Evolutionary conservation across 306 rosid genomes (phyloP), one percentile per base, ranked within the genome.

Genomic region (Alnus glutinosa): DNA sequence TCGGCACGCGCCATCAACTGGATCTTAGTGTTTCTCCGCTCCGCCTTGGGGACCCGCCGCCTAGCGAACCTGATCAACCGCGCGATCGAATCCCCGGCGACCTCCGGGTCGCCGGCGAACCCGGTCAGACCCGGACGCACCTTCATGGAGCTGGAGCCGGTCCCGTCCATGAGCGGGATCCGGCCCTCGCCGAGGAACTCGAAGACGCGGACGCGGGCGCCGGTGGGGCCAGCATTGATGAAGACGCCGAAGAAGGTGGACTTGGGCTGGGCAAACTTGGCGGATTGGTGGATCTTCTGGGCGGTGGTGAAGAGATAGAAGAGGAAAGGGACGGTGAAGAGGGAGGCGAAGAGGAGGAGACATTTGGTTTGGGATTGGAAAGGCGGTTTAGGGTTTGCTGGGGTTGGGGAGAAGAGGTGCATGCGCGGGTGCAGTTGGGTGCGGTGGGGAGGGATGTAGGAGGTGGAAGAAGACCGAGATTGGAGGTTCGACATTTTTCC

Each of bases 261-360:
- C 67, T 47, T 62, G 7, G 88, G 71, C 47, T 81, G 77, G n/a
- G 83, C 3, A 80, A 85, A 85, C 50, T 80, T 82, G 44, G 88
- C 32, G 54, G 90, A 77, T 55, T 48, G 15, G 82, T 87, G 88
- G 78, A 87, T 79, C 76, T 78, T 82, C 51, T 50, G 80, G 52
- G 88, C 88, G 44, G 90, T 78, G 83, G 83, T 69, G 83, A 85
- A 70, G 83, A 85, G 88, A 79, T 87, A 82, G 88, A 85, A 85
- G 78, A 87, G 57, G 83, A 85, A 85, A 12, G 90, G 88, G 37
- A 86, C 49, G 39, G 83, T 73, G 78, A 83, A 77, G 82, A 87
- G 61, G 50, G 81, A 71, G 37, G 70, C 75, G 36, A 49, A 14
- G 36, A 76, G 78, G 73, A 85, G 3, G 55, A 87, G 84, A 46